Base-by-base conservation (phyloP, 805 yeast species). In the Hyphopichia homilentoma region DNA sequence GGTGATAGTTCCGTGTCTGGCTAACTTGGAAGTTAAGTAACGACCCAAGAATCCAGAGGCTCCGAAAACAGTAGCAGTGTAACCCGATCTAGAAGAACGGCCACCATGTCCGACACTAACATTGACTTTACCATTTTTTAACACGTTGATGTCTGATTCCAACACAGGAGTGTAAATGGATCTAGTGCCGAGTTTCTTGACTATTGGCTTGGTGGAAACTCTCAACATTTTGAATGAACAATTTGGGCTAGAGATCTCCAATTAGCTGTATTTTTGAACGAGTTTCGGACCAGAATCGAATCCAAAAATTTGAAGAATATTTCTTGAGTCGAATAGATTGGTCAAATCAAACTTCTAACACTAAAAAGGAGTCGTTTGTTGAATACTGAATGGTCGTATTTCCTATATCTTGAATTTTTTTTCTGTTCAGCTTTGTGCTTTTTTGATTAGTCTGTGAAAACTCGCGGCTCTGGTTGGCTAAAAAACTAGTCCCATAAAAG, bases 11-110 rank as follows among this genome's bases (percentile, higher is more conserved):
- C 95, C 95, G 53, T 85, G 87, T 51, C 81, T 72, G 40, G 90
- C 95, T 46, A 86, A 67, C 51, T 80, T 81, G 21, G 89, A 65
- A 13, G 77, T 73, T 40, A 86, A 58, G 44, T 81, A 74, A 30
- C 86, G 75, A 29, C 95, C 95, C 38, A 86, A 62, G 56, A 81
- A 79, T 2, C 95, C 95, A 29, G 80, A 65, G 22, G 81, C 84
- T 7, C 95, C 95, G 52, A 86, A 86, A 2, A 86, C 93, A 1
- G 95, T 84, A 15, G 89, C 95, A 3, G 89, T 84, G 61, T 79
- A 84, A 2, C 95, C 95, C 6, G 90, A 80, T 65, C 94, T 74
- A 18, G 94, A 84, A 4, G 90, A 81, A 37, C 85, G 71, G 19
- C 95, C 95, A 29, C 94, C 93, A 30, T 75, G 62, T 39, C 95